Base-by-base conservation (phyloP, 805 yeast genomes). In the Jamesozyma jinghongensis region DNA sequence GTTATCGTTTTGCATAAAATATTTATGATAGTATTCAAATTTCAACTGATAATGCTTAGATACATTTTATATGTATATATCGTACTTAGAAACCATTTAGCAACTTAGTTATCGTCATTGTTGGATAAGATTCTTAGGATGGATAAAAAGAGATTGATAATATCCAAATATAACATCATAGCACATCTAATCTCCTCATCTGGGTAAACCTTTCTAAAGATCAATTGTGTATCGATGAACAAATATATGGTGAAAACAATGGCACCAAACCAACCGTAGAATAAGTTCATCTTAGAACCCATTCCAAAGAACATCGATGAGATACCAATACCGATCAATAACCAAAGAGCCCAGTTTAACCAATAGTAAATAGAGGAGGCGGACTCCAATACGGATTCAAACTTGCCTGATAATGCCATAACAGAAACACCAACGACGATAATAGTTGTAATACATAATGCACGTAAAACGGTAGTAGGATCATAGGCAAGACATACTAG, bases 101-200 rank as follows among this genome's bases (percentile, higher is more conserved):
- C 17, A 32, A 18, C 4, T 32, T 32, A 44, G 39, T 46, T 44
- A 22, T 22, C 26, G 34, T 59, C 58, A 35, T 49, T 45, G 33
- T 44, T 47, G 41, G 49, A 48, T 50, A 85, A 63, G 32, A 85
- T 71, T 46, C 94, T 69, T 57, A 86, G 70, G 45, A 87, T 78
- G 62, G 75, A 77, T 48, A 86, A 59, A 67, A 86, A 87, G 63
- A 86, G 69, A 63, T 86, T 86, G 62, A 87, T 68, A 36, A 85
- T 74, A 58, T 86, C 96, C 68, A 86, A 70, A 59, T 87, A 86
- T 46, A 87, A 70, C 50, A 75, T 66, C 56, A 87, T 77, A 13
- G 90, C 77, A 38, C 94, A 90, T 31, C 77, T 72, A n/a, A 86
- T 73, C 54, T 85, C 95, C 50, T 87, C 95, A 50, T 86, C 95